Evolutionary conservation across 192 early-diverging fungal genomes (phyloP).

Genomic region (Anaeromyces robustus): DNA sequence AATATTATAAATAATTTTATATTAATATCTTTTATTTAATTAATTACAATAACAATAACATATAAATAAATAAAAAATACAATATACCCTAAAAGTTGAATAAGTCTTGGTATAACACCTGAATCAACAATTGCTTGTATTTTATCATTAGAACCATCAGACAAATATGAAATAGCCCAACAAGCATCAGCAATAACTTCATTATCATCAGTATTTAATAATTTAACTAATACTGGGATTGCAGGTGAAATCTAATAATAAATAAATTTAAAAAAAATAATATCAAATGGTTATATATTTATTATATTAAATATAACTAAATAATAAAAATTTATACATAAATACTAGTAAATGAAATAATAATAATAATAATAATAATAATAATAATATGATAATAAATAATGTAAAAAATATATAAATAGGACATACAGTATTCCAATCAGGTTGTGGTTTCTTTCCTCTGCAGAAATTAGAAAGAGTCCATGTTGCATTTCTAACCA

Average conservation of each 20-base stretch:
- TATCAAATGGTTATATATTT: too few species aligned
- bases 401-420: too few species aligned
- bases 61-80: too few species aligned
- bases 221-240: neutral
- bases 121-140: neutral
- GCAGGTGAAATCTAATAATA: neutral
- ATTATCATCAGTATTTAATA: neutral
- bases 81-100: neutral
- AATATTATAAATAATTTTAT: too few species aligned
- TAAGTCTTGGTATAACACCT: neutral
- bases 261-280: too few species aligned
- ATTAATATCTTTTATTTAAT: too few species aligned
- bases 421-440: conserved; percentile 58
- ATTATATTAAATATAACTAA: too few species aligned
- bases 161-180: neutral
- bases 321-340: too few species aligned
- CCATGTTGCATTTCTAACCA: conserved; percentile 98
- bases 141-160: neutral
- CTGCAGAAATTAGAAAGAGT: conserved; percentile 97
- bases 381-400: too few species aligned
- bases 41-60: too few species aligned
- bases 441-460: conserved; percentile 89
- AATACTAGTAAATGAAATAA: too few species aligned
- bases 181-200: neutral
- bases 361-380: too few species aligned